phyloP scores from a whole-genome alignment of 257 asterid species.

The Nicotiana tomentosiformis region DNA sequence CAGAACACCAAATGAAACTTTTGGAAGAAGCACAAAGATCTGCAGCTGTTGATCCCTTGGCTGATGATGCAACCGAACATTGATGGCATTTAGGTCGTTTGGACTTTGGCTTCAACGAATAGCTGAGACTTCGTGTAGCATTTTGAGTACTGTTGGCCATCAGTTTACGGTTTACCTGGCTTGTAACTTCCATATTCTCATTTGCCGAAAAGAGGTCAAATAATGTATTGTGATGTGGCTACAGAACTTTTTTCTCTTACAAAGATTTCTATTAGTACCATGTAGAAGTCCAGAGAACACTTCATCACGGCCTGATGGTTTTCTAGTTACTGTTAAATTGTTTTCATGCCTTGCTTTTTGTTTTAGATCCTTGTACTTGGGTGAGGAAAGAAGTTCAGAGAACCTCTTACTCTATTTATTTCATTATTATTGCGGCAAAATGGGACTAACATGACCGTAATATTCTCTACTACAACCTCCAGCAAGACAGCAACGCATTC shows the following conservation, averaged over 20 bases:
- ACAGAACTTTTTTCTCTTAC: not conserved
- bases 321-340: not conserved
- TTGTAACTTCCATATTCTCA: not conserved
- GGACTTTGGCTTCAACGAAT: not conserved
- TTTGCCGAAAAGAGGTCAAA: not conserved
- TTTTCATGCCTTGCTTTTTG: not conserved
- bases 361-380: not conserved
- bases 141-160: not conserved
- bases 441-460: too few species aligned
- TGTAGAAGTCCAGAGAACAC: not conserved
- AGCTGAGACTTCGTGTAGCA: not conserved
- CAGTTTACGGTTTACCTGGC: constrained; percentile 2
- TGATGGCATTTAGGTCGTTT: constrained; percentile 11
- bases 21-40: constrained; percentile 60
- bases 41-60: constrained; percentile 11
- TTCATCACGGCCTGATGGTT: not conserved
- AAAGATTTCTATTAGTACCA: not conserved
- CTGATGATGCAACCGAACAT: constrained; percentile 32
- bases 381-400: not conserved
- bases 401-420: not conserved
- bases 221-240: not conserved
- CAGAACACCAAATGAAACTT: constrained; percentile 77
- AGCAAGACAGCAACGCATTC: too few species aligned
- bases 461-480: too few species aligned
- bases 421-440: not conserved